Evolutionary conservation across 805 yeast genomes (phyloP), one percentile per base, ranked within the genome.

Genomic region (Cyberlindnera maritima): DNA sequence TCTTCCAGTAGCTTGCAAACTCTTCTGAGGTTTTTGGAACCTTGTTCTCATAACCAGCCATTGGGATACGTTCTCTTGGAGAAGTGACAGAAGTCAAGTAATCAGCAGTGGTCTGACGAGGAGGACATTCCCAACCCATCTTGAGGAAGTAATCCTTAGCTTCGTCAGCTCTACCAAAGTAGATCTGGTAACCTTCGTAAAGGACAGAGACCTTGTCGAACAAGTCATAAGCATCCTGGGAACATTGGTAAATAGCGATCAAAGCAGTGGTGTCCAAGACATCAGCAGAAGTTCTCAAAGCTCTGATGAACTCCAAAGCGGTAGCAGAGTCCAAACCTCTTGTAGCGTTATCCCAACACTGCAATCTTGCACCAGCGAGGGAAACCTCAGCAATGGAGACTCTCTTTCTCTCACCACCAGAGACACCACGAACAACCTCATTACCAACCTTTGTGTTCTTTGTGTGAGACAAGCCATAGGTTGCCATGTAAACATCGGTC

Each of bases 351-450:
- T 79, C 80, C 78, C 78, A 75, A 62, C 78, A 74, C 54, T 72
- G 76, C 35, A 75, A 54, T 48, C 65, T 66, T 26, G 83, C 75
- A 50, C 80, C 80, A 43, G 71, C 62, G 25, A 70, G 56, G 14
- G 73, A 58, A 39, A 75, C 85, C 65, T 83, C 88, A 12, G 85
- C 86, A 56, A 83, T 80, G n/a, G 87, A 80, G 18, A 82, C 88
- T 69, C 88, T 78, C 64, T 83, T 83, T 56, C 88, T 69, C 65
- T 83, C 86, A 68, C 88, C 89, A 62, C 88, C 89, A 25, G 87
- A 81, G 38, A 83, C 80, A 65, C 89, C 89, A 62, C 87, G 74
- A 26, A 81, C 78, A 40, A 75, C 72, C 52, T 82, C 85, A 55
- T 78, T 75, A 60, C 89, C 88, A 40, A 83, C 88, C 46, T 79